Conservation (phyloP, 306 rosid species). For the Pyrus communis region DNA sequence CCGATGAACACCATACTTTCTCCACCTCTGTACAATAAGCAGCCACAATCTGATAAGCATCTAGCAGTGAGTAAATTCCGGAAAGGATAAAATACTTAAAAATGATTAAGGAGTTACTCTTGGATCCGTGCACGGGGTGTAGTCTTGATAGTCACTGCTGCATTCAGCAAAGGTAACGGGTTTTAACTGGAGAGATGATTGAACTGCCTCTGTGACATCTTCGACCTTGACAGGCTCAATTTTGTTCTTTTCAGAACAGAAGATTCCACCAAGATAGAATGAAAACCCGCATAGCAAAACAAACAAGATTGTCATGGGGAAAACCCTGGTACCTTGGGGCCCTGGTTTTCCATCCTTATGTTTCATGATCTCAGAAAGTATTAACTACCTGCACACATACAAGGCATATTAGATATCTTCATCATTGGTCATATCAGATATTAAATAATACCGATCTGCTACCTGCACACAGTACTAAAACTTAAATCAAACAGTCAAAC, state of each 20-base stretch:
- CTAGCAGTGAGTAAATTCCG: neutral
- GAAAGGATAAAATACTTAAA: constrained; percentile 3
- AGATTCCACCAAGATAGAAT: constrained; percentile 85
- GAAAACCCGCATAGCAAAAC: constrained; percentile 64
- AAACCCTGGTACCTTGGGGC: constrained; percentile 30
- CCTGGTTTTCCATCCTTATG: constrained; percentile 83
- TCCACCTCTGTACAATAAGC: constrained; percentile 73
- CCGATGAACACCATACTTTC: constrained; percentile 62
- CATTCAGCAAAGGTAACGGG: constrained; percentile 56
- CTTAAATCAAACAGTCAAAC: neutral
- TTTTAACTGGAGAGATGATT: constrained; percentile 48
- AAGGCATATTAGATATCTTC: constrained; percentile 1
- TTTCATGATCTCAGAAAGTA: constrained; percentile 51
- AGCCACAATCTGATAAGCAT: constrained; percentile 3
- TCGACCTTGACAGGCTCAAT: constrained; percentile 19
- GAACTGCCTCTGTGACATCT: constrained; percentile 24
- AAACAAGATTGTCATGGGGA: constrained; percentile 42
- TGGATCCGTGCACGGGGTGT: constrained; percentile 99
- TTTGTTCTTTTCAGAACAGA: constrained; percentile 41
- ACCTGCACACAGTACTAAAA: neutral
- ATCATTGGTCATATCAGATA: neutral
- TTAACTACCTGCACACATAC: constrained; percentile 42
- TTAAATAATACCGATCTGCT: neutral
- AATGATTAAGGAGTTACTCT: constrained; percentile 42
- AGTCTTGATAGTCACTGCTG: constrained; percentile 64